Base-by-base conservation (phyloP, 2,329 filamentous ascomycete genomes). In the Sclerotinia minor region DNA sequence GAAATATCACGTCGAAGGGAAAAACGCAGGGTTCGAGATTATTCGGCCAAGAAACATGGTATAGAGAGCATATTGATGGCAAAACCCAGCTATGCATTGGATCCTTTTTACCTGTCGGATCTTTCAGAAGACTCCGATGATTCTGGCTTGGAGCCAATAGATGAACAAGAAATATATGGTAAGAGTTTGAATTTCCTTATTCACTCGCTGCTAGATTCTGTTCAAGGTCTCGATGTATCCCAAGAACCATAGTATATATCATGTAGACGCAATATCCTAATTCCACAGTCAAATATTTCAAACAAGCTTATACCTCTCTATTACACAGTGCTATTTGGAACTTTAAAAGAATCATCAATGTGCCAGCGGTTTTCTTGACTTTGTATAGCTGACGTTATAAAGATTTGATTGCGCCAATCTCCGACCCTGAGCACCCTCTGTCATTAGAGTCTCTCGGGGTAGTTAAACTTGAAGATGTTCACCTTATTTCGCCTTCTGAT, bases 141-240 rank as follows among this genome's bases (percentile, higher is more conserved):
- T 68, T 84, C 87, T 60, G 81, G 83, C 1, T 83, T 88, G 47
- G 94, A 98, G 74, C 91, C 91, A 68, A 97, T 99, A 73, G 95
- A 99, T 77, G 92, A 96, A 78, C 95, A 97, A 79, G 95, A 99
- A 80, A 94, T 99, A 53, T 99, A 94, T 77, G 93, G 92, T 95
- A 81, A 72, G 75, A 69, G 47, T 50, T 35, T 32, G 15, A 35
- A 17, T 57, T 60, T 59, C 13, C 29, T 17, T 29, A 57, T 21
- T 24, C 47, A 35, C 47, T 55, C 53, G 1, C 54, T 54, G 35
- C 50, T 50, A 54, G 41, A 13, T 45, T 17, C 61, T 32, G 11
- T 44, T 57, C 50, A 32, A 11, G 6, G 17, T 19, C n/a, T n/a
- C 41, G 38, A 32, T n/a, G 15, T 35, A 47, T 64, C 26, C 35